Evolutionary conservation across 202 grass and related monocot genomes (phyloP), one percentile per base, ranked within the genome.

Genomic region (Zoysia matrella): DNA sequence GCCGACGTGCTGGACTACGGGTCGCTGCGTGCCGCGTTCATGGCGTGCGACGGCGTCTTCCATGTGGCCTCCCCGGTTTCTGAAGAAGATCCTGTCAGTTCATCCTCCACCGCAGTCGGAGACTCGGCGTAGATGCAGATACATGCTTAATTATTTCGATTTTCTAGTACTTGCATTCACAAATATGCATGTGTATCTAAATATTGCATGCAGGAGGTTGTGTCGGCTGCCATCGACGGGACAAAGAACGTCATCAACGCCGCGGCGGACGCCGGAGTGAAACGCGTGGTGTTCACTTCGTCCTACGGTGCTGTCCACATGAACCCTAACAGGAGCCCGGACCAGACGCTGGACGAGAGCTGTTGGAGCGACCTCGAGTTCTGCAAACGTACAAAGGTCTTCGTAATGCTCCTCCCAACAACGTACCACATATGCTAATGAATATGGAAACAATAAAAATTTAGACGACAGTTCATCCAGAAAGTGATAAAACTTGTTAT

Each of bases 351-450:
- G 7, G 83, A 85, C 0, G 83, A 80, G 83, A 82, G 51, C 14
- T 87, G 85, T 48, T 87, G 85, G 85, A 87, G 85, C 10, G 85
- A 87, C 15, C 47, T 73, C 13, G 77, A 82, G 2, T 87, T 44
- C 70, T 87, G 85, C 60, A 53, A 51, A 7, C 15, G 71, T 11
- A 87, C 85, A 51, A 82, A 87, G 69, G 85, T 82, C 22, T 30
- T 22, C 22, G 22, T 22, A 22, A 22, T 22, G 22, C 22, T 22
- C 22, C 22, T 22, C 22, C 22, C 22, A 22, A 22, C 22, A 22
- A 22, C 22, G 22, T 22, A 22, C 22, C 22, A 22, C 22, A 22
- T 22, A 0, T 22, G 22, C 22, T 22, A 22, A 22, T 22, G 22
- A 22, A 22, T 22, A 22, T 22, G 22, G 22, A 22, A 22, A 22